These are phyloP conservation scores for Aspergillus neotritici DNA, from an alignment of 2,329 filamentous ascomycete genomes.

Conservation along the genomic window DNA sequence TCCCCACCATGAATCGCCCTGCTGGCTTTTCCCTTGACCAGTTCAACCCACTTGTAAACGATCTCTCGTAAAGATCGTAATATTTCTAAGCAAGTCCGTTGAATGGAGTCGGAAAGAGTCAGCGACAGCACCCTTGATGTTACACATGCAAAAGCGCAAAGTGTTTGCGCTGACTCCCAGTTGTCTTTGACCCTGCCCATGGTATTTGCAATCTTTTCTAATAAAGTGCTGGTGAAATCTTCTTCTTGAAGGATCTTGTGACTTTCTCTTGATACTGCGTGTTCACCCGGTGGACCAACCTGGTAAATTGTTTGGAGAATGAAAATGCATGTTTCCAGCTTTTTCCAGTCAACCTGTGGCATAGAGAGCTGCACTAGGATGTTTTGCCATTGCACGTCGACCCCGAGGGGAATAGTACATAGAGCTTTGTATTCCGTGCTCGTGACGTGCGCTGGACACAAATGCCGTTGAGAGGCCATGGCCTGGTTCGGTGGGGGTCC, in stretches of 20 bases:
- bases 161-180: constrained; percentile 45
- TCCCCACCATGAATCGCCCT: constrained; percentile 19
- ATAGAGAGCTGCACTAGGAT: constrained; percentile 48
- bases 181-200: constrained; percentile 42
- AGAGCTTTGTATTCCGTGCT: constrained; percentile 53
- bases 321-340: constrained; percentile 44
- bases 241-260: constrained; percentile 22
- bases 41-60: constrained; percentile 37
- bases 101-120: constrained; percentile 17
- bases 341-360: constrained; percentile 48
- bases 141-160: constrained; percentile 40
- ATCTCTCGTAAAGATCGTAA: constrained; percentile 31
- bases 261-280: constrained; percentile 10
- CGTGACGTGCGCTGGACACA: constrained; percentile 46
- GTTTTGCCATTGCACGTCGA: constrained; percentile 51
- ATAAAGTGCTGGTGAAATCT: constrained; percentile 23
- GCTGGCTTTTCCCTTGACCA: constrained; percentile 27
- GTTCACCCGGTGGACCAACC: constrained; percentile 33
- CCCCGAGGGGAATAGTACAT: constrained; percentile 45
- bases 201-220: constrained; percentile 28
- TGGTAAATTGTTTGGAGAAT: constrained; percentile 49
- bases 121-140: constrained; percentile 43
- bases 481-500: constrained; percentile 45
- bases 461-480: constrained; percentile 43
- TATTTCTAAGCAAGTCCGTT: constrained; percentile 21